Evolutionary conservation across 176 grass and related monocot species (phyloP).

Genomic region (Elymus sibiricus): DNA sequence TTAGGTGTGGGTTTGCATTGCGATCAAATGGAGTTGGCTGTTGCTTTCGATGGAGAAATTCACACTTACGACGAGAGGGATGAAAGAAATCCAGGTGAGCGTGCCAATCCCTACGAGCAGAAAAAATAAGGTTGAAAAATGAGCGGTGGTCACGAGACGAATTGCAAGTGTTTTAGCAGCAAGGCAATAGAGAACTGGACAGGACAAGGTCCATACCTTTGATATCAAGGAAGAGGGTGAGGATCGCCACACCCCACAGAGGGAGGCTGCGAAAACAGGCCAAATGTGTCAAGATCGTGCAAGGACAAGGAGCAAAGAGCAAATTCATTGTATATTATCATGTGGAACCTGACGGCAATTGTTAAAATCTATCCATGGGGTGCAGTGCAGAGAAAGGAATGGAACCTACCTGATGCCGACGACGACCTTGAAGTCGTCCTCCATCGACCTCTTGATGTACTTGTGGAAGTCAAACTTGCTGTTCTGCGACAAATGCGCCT

Average conservation of each 20-base stretch:
- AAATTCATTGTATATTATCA: background rate
- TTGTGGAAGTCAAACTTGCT: conserved; percentile 82
- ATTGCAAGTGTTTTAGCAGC: background rate
- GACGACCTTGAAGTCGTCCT: conserved; percentile 90
- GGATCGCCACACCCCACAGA: conserved; percentile 57
- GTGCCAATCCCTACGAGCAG: conserved; percentile 25
- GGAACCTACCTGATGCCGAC: conserved; percentile 76
- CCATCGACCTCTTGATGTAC: conserved; percentile 87
- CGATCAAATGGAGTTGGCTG: background rate
- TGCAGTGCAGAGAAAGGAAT: background rate
- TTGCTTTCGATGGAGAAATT: background rate
- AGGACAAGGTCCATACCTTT: conserved; percentile 1
- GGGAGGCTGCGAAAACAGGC: conserved; percentile 39
- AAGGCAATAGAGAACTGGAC: background rate
- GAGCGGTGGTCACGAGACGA: background rate
- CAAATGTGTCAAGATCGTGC: conserved; percentile 20
- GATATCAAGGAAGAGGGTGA: conserved; percentile 56
- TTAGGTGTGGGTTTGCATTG: background rate
- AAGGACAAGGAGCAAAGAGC: background rate
- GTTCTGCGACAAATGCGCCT: conserved; percentile 64
- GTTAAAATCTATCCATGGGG: background rate
- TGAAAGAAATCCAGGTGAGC: conserved; percentile 49
- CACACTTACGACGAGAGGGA: conserved; percentile 52
- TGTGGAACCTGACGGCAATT: background rate
- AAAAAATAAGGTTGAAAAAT: background rate